phyloP scores from a whole-genome alignment of 495 filamentous ascomycete species.

The Pseudoneurospora amorphoporcata region DNA sequence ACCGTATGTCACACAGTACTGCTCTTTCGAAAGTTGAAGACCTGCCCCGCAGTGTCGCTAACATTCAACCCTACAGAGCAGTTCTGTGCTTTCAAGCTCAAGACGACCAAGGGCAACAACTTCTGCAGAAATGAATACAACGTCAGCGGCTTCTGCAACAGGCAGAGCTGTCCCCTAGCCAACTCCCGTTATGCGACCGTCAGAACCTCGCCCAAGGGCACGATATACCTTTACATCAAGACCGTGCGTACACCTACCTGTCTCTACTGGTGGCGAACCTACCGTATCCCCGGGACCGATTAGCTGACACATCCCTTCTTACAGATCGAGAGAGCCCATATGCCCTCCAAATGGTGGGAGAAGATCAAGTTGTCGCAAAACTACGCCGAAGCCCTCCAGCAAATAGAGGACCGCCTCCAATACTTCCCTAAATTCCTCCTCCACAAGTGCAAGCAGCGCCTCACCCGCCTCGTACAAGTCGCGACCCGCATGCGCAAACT shows the following conservation, averaged over 20 bases:
- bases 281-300: neutral
- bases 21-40: neutral
- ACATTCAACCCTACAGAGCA: slow-evolving; percentile 44
- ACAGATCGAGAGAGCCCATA: slow-evolving; percentile 65
- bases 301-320: neutral
- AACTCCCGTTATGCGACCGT: slow-evolving; percentile 94
- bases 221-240: slow-evolving; percentile 96
- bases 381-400: slow-evolving; percentile 73
- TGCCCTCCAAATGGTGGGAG: slow-evolving; percentile 91
- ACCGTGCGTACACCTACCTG: slow-evolving; percentile 41
- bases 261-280: neutral
- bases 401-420: slow-evolving; percentile 78
- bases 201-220: slow-evolving; percentile 66
- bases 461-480: slow-evolving; percentile 90
- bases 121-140: slow-evolving; percentile 89
- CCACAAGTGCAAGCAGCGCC: slow-evolving; percentile 96
- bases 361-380: slow-evolving; percentile 81
- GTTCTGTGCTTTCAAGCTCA: slow-evolving; percentile 94
- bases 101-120: slow-evolving; percentile 85
- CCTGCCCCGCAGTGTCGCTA: slow-evolving; percentile 1
- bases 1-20: slow-evolving; percentile 15
- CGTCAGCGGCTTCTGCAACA: slow-evolving; percentile 88
- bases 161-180: slow-evolving; percentile 89
- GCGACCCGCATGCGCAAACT: slow-evolving; percentile 74
- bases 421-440: slow-evolving; percentile 95